Conservation (phyloP, 176 grass and related monocot genomes). For the Elaeis guineensis region DNA sequence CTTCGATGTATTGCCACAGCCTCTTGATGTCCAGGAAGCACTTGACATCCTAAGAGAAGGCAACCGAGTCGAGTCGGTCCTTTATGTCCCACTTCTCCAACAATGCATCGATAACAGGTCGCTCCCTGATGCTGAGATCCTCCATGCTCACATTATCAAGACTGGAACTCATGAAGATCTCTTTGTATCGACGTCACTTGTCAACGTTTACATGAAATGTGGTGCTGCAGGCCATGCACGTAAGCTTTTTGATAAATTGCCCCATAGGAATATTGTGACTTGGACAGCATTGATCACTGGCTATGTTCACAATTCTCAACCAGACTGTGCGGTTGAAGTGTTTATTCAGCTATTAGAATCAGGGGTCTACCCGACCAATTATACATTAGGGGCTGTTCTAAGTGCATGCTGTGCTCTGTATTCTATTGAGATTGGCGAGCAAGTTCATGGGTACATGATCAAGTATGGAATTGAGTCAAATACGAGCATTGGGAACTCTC, state of each 20-base stretch:
- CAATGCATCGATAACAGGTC: slow-evolving; percentile 23
- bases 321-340: slow-evolving; percentile 17
- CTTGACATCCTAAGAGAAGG: slow-evolving; percentile 41
- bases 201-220: slow-evolving; percentile 50
- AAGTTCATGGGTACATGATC: slow-evolving; percentile 51
- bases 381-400: slow-evolving; percentile 40
- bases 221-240: slow-evolving; percentile 19
- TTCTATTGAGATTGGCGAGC: slow-evolving; percentile 32
- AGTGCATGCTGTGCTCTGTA: slow-evolving; percentile 29
- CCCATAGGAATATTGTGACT: slow-evolving; percentile 43
- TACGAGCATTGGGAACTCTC: slow-evolving; percentile 53
- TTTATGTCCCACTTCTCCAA: slow-evolving; percentile 62
- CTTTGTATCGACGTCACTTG: slow-evolving; percentile 43
- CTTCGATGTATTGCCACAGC: slow-evolving; percentile 6
- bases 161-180: slow-evolving; percentile 28
- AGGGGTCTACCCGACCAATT: slow-evolving; percentile 42
- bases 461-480: slow-evolving; percentile 41
- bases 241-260: slow-evolving; percentile 34
- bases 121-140: slow-evolving; percentile 19
- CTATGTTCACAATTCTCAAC: slow-evolving; percentile 36
- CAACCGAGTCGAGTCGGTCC: slow-evolving; percentile 28
- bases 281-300: slow-evolving; percentile 59
- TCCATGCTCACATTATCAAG: slow-evolving; percentile 62
- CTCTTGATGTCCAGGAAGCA: slow-evolving; percentile 36
- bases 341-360: slow-evolving; percentile 48